Conservation (phyloP, 768 basidiomycete species). For the Pleurotus pulmonarius region DNA sequence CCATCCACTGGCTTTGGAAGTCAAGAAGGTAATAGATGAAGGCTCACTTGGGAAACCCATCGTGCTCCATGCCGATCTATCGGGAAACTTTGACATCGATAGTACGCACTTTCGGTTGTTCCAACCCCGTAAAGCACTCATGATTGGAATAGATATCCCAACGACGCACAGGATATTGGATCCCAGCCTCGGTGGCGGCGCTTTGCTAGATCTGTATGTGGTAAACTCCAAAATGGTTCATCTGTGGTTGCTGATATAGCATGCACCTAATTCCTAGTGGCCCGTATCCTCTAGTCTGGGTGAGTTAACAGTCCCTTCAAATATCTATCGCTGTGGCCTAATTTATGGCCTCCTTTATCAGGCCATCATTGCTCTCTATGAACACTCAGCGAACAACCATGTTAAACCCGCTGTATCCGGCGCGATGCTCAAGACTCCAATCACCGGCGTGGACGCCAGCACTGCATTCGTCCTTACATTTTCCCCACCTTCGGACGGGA, state of each 20-base stretch:
- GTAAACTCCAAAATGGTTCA: neutral
- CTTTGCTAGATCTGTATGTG: constrained; percentile 75
- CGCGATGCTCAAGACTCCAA: constrained; percentile 74
- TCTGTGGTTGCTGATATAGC: neutral
- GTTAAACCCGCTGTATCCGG: constrained; percentile 57
- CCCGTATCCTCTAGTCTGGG: constrained; percentile 82
- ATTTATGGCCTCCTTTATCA: constrained; percentile 17
- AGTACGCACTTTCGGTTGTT: constrained; percentile 37
- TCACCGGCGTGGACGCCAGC: constrained; percentile 76
- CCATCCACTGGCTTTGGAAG: constrained; percentile 62
- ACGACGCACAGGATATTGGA: constrained; percentile 74
- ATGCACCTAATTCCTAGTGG: constrained; percentile 40
- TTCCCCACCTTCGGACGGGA: constrained; percentile 17
- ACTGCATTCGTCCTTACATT: constrained; percentile 77
- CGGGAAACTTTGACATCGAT: constrained; percentile 61
- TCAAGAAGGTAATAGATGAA: constrained; percentile 59
- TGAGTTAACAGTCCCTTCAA: constrained; percentile 22
- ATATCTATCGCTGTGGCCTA: no score
- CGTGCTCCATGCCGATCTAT: constrained; percentile 72
- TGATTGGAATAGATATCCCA: constrained; percentile 47
- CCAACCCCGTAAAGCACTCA: neutral
- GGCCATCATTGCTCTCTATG: constrained; percentile 78
- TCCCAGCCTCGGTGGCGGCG: constrained; percentile 78
- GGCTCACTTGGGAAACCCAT: constrained; percentile 66
- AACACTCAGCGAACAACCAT: constrained; percentile 69